Base-by-base conservation (phyloP, 2,329 filamentous ascomycete species). In the Colletotrichum gloeosporioides region DNA sequence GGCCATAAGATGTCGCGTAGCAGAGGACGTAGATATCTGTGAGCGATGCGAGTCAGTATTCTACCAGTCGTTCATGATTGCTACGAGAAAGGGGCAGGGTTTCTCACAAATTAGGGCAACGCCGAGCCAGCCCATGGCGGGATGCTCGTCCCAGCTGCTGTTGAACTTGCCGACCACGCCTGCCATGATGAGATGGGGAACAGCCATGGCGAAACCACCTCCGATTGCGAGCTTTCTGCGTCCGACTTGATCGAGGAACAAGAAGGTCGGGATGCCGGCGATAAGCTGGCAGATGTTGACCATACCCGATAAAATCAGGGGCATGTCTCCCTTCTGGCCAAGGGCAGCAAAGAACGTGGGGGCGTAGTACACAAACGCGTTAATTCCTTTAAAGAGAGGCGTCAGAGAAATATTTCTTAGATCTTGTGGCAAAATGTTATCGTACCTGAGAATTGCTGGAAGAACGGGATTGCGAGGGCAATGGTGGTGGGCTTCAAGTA, bases 401-500 rank as follows among this genome's bases (percentile, higher is more conserved):
- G 3, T 39, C 4, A 39, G 36, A 39, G 15, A 36, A 36, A 13
- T 16, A 16, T 2, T 4, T 16, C 22, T 44, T 18, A 44, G 36
- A 44, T 44, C 39, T 8, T 18, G 8, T n/a, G 16, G 39, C 16
- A 9, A 44, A 44, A 6, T 9, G 3, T 8, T 8, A 49, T 22
- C n/a, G 18, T 22, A 49, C 44, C 44, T 53, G 44, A 53, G n/a
- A 80, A 80, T n/a, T 79, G 79, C 55, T 80, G 80, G 10, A 81
- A 81, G 32, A 80, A 80, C 3, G 79, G 78, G 4, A 81, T 79
- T 2, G 83, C 84, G n/a, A 84, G 78, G 6, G 82, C 85, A 49
- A 88, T 85, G 8, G 81, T 69, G 0, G 85, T 87, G 69, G 88
- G 83, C 80, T 84, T 83, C 80, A 86, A 85, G 77, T 84, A 87